Percentiles rank a stretch among this genome's conserved stretches.
These are phyloP conservation scores for Mycena floridula DNA, from an alignment of 768 basidiomycete genomes.

Conservation along the genomic window DNA sequence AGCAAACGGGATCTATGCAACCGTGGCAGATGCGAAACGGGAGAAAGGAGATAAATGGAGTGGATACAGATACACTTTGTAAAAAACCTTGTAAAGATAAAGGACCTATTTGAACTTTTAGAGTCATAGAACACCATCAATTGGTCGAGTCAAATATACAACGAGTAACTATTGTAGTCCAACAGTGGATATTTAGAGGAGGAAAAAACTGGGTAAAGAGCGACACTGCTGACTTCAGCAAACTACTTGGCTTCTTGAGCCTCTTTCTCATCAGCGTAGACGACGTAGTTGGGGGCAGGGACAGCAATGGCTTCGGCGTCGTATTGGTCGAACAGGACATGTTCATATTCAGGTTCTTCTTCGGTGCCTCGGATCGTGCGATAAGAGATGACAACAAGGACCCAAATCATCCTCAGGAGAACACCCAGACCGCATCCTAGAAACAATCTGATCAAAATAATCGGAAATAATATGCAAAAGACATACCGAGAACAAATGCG, in stretches of 20 bases:
- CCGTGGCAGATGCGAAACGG: conserved; percentile 56
- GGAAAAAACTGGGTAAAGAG: too few relatives aligned
- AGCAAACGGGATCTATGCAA: conserved; percentile 52
- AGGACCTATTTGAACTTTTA: not conserved
- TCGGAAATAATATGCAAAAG: not conserved
- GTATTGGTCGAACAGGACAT: not conserved
- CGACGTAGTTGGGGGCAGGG: not conserved
- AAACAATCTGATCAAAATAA: not conserved
- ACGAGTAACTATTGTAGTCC: too few relatives aligned
- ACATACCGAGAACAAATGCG: conserved; percentile 75
- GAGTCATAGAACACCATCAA: not conserved
- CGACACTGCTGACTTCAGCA: too few relatives aligned
- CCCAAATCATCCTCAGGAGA: conserved; percentile 75
- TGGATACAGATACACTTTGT: conserved; percentile 66
- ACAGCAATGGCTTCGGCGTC: not conserved
- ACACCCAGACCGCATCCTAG: conserved; percentile 82
- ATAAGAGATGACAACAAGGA: conserved; percentile 54
- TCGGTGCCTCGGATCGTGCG: conserved; percentile 28
- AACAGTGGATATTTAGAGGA: too few relatives aligned
- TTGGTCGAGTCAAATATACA: not conserved
- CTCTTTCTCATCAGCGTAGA: not conserved
- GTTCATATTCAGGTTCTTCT: not conserved
- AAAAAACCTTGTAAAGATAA: conserved; percentile 11
- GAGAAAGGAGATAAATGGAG: conserved; percentile 75
- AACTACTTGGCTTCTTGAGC: too few relatives aligned